Conservation (phyloP, 2,329 filamentous ascomycete species). For the Pleomassaria siparia region DNA sequence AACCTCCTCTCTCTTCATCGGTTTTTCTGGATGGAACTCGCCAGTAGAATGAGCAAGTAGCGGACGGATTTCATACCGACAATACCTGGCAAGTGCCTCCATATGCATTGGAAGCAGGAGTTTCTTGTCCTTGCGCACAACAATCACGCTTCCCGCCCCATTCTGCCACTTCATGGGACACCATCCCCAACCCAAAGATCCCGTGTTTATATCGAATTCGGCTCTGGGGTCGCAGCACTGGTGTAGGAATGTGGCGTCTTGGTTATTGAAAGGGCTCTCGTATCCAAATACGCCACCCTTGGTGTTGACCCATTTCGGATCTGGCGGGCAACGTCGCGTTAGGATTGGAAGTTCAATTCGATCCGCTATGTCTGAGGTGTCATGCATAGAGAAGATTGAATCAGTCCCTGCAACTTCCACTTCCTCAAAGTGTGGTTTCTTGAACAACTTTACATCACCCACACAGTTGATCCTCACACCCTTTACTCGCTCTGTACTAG, state of each 20-base stretch:
- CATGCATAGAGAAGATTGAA: constrained; percentile 6
- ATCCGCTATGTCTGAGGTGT: constrained; percentile 11
- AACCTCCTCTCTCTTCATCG: background rate
- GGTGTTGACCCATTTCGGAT: constrained; percentile 7
- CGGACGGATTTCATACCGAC: background rate
- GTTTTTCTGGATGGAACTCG: background rate
- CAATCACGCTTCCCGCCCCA: constrained; percentile 8
- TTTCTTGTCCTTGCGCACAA: constrained; percentile 17
- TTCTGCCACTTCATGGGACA: constrained; percentile 7
- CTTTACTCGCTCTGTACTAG: constrained; percentile 2
- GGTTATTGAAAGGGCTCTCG: constrained; percentile 5
- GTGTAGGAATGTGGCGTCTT: constrained; percentile 5
- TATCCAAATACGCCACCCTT: background rate
- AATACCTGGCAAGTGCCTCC: constrained; percentile 10
- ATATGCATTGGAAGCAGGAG: constrained; percentile 13
- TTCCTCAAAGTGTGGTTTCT: constrained; percentile 7
- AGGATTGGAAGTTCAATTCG: constrained; percentile 15
- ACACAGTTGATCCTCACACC: constrained; percentile 17
- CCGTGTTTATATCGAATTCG: background rate
- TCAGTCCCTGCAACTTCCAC: constrained; percentile 6
- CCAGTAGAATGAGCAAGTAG: background rate
- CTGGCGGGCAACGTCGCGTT: constrained; percentile 5
- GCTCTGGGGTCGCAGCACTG: constrained; percentile 6
- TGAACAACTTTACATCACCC: constrained; percentile 7
- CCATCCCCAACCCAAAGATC: constrained; percentile 2